Conservation (phyloP, 192 early-diverging fungal species). For the Coemansia reversa region DNA sequence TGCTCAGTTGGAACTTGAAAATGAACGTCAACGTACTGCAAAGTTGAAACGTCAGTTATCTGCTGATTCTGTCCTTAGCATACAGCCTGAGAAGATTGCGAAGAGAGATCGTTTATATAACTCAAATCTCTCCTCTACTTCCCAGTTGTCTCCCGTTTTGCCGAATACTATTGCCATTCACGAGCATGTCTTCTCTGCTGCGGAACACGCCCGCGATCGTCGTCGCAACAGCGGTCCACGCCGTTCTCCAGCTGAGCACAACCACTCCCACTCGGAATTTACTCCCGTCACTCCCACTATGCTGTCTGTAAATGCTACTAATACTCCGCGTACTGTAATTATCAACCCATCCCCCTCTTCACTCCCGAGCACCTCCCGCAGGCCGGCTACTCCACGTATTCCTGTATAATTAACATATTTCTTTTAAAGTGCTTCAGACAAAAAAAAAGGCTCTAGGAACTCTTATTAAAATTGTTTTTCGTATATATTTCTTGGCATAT, state of each 20-base stretch:
- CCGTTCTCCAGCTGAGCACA: not conserved
- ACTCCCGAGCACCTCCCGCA: not conserved
- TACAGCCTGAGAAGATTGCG: conserved; percentile 2
- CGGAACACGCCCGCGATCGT: conserved; percentile 26
- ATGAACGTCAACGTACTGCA: conserved; percentile 5
- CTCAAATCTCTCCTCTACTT: not conserved
- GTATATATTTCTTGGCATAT: not conserved
- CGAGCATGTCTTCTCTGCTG: conserved; percentile 20
- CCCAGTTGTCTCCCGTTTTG: not conserved
- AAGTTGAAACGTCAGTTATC: conserved; percentile 7
- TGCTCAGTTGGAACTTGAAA: conserved; percentile 6
- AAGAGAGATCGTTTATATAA: conserved; percentile 18
- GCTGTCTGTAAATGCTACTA: not conserved
- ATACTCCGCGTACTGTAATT: not conserved
- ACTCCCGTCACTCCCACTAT: not conserved
- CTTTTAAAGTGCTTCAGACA: not conserved
- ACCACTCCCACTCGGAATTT: not conserved
- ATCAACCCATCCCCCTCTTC: not conserved
- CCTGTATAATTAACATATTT: not conserved
- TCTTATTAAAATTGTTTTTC: not conserved
- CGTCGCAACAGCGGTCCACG: conserved; percentile 8
- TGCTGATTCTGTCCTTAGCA: conserved; percentile 2
- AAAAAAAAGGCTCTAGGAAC: not conserved
- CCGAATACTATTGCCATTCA: not conserved
- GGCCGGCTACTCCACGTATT: not conserved